Conservation (phyloP, 371 early-diverging fungal species). For the Syncephalastrum racemosum region DNA sequence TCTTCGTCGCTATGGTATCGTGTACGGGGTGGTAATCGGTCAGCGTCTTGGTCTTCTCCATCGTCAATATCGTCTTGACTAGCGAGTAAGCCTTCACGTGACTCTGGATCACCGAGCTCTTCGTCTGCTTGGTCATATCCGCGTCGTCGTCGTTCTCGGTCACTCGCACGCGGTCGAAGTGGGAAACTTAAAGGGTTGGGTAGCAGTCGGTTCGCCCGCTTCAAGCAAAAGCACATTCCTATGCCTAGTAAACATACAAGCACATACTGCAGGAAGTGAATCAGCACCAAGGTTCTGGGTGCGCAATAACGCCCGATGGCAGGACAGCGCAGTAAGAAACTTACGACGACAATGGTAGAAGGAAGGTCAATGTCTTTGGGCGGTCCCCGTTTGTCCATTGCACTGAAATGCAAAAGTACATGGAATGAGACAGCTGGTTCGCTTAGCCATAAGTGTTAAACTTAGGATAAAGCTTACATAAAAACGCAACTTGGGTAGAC, state of each 20-base stretch:
- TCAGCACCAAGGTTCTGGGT: background rate
- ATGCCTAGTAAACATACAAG: constrained; percentile 28
- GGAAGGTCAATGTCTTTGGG: constrained; percentile 38
- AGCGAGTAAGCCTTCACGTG: constrained; percentile 28
- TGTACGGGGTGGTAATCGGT: constrained; percentile 7
- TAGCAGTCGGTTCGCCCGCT: constrained; percentile 37
- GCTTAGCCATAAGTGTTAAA: too few relatives aligned
- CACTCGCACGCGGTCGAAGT: constrained; percentile 21
- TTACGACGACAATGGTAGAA: constrained; percentile 33
- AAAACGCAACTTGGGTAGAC: too few relatives aligned
- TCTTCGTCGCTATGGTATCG: constrained; percentile 4
- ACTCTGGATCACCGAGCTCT: constrained; percentile 27
- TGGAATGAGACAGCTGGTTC: too few relatives aligned
- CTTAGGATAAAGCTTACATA: too few relatives aligned
- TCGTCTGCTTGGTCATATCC: constrained; percentile 21
- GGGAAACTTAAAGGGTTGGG: constrained; percentile 44
- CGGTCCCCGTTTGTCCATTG: constrained; percentile 4
- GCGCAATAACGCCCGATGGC: background rate
- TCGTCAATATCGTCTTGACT: constrained; percentile 22
- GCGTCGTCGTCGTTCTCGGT: constrained; percentile 17
- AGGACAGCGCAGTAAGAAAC: background rate
- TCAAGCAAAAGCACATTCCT: constrained; percentile 47
- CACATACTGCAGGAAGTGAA: constrained; percentile 19
- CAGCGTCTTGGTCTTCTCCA: constrained; percentile 18
- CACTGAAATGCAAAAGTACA: too few relatives aligned